phyloP scores from a whole-genome alignment of 345 rosid genomes.

The Aquilaria malaccensis region DNA sequence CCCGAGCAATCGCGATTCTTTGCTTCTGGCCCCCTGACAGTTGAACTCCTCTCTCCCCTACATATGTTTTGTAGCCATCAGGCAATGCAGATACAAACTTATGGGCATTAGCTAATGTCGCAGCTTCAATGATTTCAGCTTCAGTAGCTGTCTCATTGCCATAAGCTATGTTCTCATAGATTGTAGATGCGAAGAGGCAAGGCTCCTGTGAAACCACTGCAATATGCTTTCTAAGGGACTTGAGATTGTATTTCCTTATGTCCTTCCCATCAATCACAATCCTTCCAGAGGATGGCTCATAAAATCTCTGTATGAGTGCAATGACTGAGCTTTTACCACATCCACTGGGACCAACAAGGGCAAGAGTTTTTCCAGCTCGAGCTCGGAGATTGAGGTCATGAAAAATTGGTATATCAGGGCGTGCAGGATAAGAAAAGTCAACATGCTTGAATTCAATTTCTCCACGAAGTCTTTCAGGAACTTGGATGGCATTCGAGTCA shows the following conservation, averaged over 20 bases:
- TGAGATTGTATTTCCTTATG: constrained; percentile 89
- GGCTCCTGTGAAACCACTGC: constrained; percentile 97
- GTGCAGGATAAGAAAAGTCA: constrained; percentile 89
- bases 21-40: constrained; percentile 98
- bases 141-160: constrained; percentile 80
- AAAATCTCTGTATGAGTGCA: constrained; percentile 72
- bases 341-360: constrained; percentile 98
- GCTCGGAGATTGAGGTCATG: constrained; percentile 81
- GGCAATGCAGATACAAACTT: constrained; percentile 81
- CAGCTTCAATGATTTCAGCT: constrained; percentile 91
- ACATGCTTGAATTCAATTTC: constrained; percentile 92
- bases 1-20: constrained; percentile 77
- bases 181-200: constrained; percentile 74
- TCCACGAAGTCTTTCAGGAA: constrained; percentile 79
- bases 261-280: constrained; percentile 87
- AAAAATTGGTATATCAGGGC: constrained; percentile 79
- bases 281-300: constrained; percentile 89
- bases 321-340: constrained; percentile 96
- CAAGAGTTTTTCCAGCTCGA: constrained; percentile 88
- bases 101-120: constrained; percentile 81
- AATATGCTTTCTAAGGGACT: constrained; percentile 78
- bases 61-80: constrained; percentile 75
- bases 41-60: constrained; percentile 88
- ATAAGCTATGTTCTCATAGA: constrained; percentile 86
- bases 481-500: constrained; percentile 70